A percentile compares a stretch with the other conserved stretches of the same genome.
Conservation (phyloP, 2,329 filamentous ascomycete genomes). For the Neopestalotiopsis sp. region DNA sequence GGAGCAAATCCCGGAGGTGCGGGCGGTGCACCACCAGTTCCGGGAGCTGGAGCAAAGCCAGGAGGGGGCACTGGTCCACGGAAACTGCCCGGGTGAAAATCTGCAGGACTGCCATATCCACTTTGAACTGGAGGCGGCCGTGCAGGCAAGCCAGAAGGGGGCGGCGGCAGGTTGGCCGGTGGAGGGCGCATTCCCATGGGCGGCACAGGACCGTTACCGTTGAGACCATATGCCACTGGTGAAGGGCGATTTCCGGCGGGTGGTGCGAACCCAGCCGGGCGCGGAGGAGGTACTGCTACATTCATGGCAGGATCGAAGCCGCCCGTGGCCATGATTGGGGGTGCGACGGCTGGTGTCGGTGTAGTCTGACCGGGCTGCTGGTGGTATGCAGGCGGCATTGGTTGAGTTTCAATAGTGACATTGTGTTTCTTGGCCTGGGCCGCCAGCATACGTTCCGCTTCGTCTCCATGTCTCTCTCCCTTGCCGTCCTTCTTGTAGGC, state of each 20-base stretch:
- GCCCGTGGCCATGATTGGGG: slow-evolving; percentile 33
- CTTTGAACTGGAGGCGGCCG: slow-evolving; percentile 68
- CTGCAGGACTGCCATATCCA: slow-evolving; percentile 69
- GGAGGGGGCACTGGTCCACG: slow-evolving; percentile 48
- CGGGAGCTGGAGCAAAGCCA: slow-evolving; percentile 44
- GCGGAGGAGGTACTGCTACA: slow-evolving; percentile 39
- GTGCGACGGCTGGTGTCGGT: slow-evolving; percentile 27
- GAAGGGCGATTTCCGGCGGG: slow-evolving; percentile 33
- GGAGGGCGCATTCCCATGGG: slow-evolving; percentile 30
- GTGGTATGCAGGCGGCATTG: slow-evolving; percentile 76
- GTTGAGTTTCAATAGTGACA: slow-evolving; percentile 80
- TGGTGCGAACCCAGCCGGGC: slow-evolving; percentile 41
- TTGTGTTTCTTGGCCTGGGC: slow-evolving; percentile 94
- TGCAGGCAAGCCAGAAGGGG: slow-evolving; percentile 64
- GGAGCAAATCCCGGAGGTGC: slow-evolving; percentile 19
- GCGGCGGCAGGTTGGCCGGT: slow-evolving; percentile 55
- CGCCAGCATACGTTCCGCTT: slow-evolving; percentile 89
- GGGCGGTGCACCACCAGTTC: slow-evolving; percentile 27
- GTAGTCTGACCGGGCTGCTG: slow-evolving; percentile 38
- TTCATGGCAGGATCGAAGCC: slow-evolving; percentile 26
- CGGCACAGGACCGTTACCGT: slow-evolving; percentile 45
- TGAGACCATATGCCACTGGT: slow-evolving; percentile 40
- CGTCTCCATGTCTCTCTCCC: slow-evolving; percentile 92
- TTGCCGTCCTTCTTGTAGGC: slow-evolving; percentile 99
- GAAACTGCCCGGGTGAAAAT: slow-evolving; percentile 52